These are phyloP conservation scores for Ascochyta rabiei DNA, from an alignment of 2,329 filamentous ascomycete species.

Conservation along the genomic window DNA sequence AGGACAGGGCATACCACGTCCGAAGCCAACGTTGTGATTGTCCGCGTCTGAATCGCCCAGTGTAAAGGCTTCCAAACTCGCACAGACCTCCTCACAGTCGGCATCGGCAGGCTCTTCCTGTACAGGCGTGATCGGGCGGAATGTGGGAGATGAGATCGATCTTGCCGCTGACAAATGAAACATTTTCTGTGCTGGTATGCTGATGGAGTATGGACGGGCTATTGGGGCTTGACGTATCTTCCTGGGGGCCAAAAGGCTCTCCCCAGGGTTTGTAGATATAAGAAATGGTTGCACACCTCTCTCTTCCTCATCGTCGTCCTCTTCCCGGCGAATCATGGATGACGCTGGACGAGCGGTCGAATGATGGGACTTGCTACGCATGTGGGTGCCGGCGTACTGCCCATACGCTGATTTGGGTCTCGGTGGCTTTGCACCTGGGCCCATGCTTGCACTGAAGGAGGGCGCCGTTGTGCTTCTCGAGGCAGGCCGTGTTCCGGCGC, in stretches of 20 bases:
- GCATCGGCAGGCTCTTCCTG: conserved; percentile 39
- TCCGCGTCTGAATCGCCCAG: conserved; percentile 32
- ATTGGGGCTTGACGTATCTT: conserved; percentile 26
- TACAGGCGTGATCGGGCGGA: conserved; percentile 30
- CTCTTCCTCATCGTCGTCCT: conserved; percentile 49
- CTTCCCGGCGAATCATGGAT: conserved; percentile 51
- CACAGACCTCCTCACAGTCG: conserved; percentile 37
- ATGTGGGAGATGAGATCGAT: conserved; percentile 36
- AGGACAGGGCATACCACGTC: conserved; percentile 35
- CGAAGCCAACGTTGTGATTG: conserved; percentile 24
- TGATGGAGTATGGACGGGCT: conserved; percentile 25
- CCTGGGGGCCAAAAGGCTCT: conserved; percentile 41
- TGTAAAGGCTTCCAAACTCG: conserved; percentile 31
- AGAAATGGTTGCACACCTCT: conserved; percentile 53
- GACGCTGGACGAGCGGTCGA: conserved; percentile 48
- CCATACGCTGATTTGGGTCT: conserved; percentile 58
- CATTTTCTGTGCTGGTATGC: conserved; percentile 21
- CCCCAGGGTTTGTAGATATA: conserved; percentile 45
- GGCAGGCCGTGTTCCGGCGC: conserved; percentile 52
- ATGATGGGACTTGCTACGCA: conserved; percentile 55
- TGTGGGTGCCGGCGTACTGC: conserved; percentile 40
- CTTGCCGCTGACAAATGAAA: conserved; percentile 23
- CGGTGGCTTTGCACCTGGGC: conserved; percentile 57
- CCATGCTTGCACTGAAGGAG: conserved; percentile 61
- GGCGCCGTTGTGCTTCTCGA: conserved; percentile 52